Percentiles rank a stretch among this genome's conserved stretches.
Evolutionary conservation across 1,284 basidiomycete species (phyloP).

Genomic region (Vanrija pseudolonga): DNA sequence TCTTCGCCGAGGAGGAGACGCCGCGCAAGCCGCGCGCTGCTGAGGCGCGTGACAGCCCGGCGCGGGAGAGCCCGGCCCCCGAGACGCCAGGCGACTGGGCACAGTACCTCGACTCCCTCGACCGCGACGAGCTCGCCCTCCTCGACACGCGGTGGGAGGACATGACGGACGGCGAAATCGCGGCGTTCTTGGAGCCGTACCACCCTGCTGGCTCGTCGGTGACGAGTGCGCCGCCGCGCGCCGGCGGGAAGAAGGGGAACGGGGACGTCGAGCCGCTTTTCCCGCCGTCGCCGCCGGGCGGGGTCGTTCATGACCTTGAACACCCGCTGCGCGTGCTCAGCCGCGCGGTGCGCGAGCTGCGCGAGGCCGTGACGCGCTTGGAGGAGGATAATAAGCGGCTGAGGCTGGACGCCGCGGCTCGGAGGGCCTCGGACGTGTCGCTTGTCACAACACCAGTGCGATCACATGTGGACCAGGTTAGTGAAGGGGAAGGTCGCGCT

Average conservation of each 20-base stretch:
- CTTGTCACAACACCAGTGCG: background rate
- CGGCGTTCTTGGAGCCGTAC: conserved; percentile 14
- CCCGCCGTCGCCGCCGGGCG: conserved; percentile 38
- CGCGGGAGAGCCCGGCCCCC: background rate
- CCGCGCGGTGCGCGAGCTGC: conserved; percentile 36
- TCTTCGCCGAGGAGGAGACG: conserved; percentile 1
- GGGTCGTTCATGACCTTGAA: conserved; percentile 4
- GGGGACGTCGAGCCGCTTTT: conserved; percentile 24
- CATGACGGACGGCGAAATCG: conserved; percentile 35
- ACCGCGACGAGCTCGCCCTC: conserved; percentile 31
- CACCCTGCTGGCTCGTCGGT: background rate
- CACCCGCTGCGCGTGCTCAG: conserved; percentile 37
- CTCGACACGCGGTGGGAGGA: conserved; percentile 38
- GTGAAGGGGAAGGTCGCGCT: background rate
- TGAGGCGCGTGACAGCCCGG: background rate
- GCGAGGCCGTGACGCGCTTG: conserved; percentile 27
- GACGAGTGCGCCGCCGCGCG: too few relatives aligned
- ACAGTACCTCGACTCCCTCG: conserved; percentile 26
- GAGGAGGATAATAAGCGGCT: conserved; percentile 36
- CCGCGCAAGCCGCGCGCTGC: background rate
- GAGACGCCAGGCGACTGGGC: conserved; percentile 2
- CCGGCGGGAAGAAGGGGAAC: background rate
- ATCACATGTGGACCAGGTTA: background rate
- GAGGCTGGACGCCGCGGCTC: background rate
- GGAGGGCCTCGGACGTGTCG: background rate